phyloP scores from a whole-genome alignment of 2,329 filamentous ascomycete species.

The Mycocentrospora acerina region DNA sequence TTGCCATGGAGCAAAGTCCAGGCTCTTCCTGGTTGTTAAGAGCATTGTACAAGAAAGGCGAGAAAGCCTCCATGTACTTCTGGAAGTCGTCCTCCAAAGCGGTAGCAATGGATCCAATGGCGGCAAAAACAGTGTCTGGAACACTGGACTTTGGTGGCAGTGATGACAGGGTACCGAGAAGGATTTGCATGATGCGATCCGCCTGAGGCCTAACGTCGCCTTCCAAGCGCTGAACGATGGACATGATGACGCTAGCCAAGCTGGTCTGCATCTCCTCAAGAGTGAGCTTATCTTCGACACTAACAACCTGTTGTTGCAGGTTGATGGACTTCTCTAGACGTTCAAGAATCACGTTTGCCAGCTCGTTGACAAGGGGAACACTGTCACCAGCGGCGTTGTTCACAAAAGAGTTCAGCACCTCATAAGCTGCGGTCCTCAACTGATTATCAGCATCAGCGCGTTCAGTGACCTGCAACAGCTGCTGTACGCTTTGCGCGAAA shows the following conservation, averaged over 20 bases:
- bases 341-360: slow-evolving; percentile 87
- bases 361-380: slow-evolving; percentile 73
- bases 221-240: slow-evolving; percentile 88
- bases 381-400: slow-evolving; percentile 87
- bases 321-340: slow-evolving; percentile 86
- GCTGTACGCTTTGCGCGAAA: slow-evolving; percentile 88
- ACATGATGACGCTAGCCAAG: slow-evolving; percentile 84
- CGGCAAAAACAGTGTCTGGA: slow-evolving; percentile 89
- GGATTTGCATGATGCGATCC: slow-evolving; percentile 88
- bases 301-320: slow-evolving; percentile 90
- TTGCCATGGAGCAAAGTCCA: slow-evolving; percentile 92
- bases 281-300: slow-evolving; percentile 92
- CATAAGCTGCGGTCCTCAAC: slow-evolving; percentile 92
- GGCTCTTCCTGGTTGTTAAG: slow-evolving; percentile 95
- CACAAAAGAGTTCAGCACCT: slow-evolving; percentile 93
- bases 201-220: slow-evolving; percentile 87
- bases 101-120: slow-evolving; percentile 87
- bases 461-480: slow-evolving; percentile 82
- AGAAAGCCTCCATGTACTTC: slow-evolving; percentile 97
- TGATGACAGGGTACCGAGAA: slow-evolving; percentile 77
- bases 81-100: slow-evolving; percentile 89
- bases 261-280: slow-evolving; percentile 98
- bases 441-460: slow-evolving; percentile 80
- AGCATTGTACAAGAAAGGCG: slow-evolving; percentile 89
- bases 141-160: slow-evolving; percentile 87